Percentiles rank a stretch among this genome's conserved stretches.
phyloP scores from a whole-genome alignment of 306 rosid species.

The Cicer bijugum region DNA sequence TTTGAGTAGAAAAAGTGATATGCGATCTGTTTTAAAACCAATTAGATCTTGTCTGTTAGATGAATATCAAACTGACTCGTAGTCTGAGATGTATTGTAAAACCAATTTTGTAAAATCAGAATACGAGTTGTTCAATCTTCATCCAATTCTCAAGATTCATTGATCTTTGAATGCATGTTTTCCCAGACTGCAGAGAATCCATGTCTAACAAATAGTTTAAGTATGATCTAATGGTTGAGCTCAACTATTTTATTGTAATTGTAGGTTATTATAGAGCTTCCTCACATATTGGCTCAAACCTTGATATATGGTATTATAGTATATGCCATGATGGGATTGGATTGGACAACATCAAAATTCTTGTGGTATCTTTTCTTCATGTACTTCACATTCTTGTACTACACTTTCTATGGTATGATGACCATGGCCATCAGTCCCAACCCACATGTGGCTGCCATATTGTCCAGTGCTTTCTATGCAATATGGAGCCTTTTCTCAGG shows the following conservation, averaged over 20 bases:
- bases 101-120: too few species aligned
- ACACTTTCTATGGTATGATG: constrained; percentile 87
- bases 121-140: too few species aligned
- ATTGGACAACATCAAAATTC: constrained; percentile 73
- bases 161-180: too few species aligned
- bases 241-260: constrained; percentile 15
- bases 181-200: too few species aligned
- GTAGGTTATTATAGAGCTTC: constrained; percentile 75
- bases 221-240: not conserved
- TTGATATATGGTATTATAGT: constrained; percentile 68
- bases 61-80: too few species aligned
- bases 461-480: constrained; percentile 68
- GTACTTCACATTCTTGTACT: constrained; percentile 75
- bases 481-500: constrained; percentile 84
- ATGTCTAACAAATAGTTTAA: too few species aligned
- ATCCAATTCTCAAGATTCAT: too few species aligned
- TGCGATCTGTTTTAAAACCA: not conserved
- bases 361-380: constrained; percentile 78
- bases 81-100: too few species aligned
- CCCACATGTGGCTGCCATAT: constrained; percentile 62
- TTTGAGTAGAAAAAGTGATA: not conserved
- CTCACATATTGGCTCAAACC: constrained; percentile 67
- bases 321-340: constrained; percentile 78
- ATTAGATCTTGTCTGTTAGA: too few species aligned
- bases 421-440: constrained; percentile 75